These are phyloP conservation scores for Tetrahymena thermophila DNA, from an alignment of 73 alveolate species.

Conservation along the genomic window DNA sequence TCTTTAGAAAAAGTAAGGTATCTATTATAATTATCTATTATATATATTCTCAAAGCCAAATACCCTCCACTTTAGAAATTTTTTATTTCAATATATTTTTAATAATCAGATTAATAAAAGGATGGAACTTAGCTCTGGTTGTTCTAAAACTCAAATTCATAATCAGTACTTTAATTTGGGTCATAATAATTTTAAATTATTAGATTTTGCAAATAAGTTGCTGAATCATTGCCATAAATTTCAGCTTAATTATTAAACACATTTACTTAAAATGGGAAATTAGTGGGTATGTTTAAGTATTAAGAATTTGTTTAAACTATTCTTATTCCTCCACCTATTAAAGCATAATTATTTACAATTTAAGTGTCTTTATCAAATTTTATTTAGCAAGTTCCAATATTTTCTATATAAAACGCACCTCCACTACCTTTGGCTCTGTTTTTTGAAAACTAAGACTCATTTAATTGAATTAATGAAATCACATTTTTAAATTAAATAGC, in stretches of 20 bases:
- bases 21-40: neutral
- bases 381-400: neutral
- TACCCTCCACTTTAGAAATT: neutral
- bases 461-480: neutral
- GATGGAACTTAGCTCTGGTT: neutral
- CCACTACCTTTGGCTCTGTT: neutral
- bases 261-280: neutral
- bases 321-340: neutral
- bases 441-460: neutral
- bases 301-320: neutral
- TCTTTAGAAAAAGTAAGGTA: neutral
- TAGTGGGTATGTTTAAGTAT: neutral
- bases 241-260: neutral
- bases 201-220: neutral
- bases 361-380: neutral
- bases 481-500: neutral
- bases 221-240: neutral
- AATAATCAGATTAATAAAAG: neutral
- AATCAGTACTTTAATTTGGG: neutral
- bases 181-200: neutral
- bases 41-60: neutral
- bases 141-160: neutral
- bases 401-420: neutral
- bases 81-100: neutral
- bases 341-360: neutral